phyloP scores from a whole-genome alignment of 192 early-diverging fungal species.

The Mortierella antarctica region DNA sequence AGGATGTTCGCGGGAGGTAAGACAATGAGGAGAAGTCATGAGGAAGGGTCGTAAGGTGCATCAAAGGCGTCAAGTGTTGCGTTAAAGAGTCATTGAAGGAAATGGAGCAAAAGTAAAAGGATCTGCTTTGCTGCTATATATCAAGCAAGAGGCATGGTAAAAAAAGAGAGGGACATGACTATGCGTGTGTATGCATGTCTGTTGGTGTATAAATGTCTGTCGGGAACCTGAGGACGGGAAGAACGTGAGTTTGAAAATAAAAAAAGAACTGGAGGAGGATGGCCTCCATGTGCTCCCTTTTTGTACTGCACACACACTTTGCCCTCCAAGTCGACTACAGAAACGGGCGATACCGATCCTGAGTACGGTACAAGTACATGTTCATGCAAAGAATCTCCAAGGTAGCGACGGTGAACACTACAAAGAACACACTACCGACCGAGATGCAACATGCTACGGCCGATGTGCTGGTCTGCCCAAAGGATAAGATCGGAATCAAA shows the following conservation, averaged over 20 bases:
- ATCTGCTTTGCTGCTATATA: background rate
- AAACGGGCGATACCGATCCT: no score
- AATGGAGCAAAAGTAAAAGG: background rate
- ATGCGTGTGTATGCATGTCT: no score
- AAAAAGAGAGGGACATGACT: background rate
- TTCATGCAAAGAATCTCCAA: background rate
- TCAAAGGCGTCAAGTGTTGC: background rate
- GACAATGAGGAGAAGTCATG: no score
- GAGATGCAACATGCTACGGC: no score
- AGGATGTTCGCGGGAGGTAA: no score
- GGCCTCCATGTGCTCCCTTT: background rate
- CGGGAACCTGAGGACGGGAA: constrained; percentile 6
- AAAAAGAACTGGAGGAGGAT: background rate
- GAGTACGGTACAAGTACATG: no score
- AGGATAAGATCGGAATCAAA: no score
- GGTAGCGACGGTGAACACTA: background rate
- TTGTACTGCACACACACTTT: background rate
- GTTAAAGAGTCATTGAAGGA: background rate
- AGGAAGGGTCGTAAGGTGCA: constrained; percentile 11
- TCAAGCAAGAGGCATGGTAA: background rate
- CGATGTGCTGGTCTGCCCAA: no score
- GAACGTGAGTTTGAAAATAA: constrained; percentile 3
- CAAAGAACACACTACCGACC: background rate
- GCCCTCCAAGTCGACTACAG: no score
- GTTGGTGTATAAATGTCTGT: background rate